A percentile compares a stretch with the other conserved stretches of the same genome.
Conservation (phyloP, 163 green algal genomes). For the Trebouxiophyceae sp. region DNA sequence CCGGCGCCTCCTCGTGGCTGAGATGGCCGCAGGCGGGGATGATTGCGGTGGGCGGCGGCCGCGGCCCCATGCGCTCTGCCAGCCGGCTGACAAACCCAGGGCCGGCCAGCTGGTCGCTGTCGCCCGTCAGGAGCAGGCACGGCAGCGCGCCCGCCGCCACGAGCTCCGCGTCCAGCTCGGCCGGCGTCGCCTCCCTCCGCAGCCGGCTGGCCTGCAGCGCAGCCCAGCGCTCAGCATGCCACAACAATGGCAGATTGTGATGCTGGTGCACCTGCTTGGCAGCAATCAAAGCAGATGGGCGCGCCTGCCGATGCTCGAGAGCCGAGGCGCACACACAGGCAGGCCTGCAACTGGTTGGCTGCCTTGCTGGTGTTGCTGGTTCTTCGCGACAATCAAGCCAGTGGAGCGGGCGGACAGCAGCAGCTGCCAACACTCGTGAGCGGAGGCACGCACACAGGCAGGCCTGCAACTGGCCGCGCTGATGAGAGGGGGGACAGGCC, state of each 20-base stretch:
- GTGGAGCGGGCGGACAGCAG: no score
- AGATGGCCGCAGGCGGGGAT: constrained; percentile 67
- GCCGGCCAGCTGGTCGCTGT: constrained; percentile 42
- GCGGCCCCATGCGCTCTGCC: no score
- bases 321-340: no score
- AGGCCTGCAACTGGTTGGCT: no score
- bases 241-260: no score
- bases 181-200: constrained; percentile 5
- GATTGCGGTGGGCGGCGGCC: no score
- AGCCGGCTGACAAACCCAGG: constrained; percentile 2
- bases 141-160: constrained; percentile 14
- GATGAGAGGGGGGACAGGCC: no score
- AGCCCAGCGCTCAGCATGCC: no score
- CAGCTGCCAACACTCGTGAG: neutral
- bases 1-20: constrained; percentile 65
- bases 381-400: neutral
- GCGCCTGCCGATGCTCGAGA: no score
- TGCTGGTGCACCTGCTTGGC: no score
- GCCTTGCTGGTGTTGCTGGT: no score
- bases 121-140: constrained; percentile 36
- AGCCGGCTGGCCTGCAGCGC: constrained; percentile 23
- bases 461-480: neutral
- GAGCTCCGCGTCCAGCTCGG: constrained; percentile 15
- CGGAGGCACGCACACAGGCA: neutral
- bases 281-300: no score